Base-by-base conservation (phyloP, 2,329 filamentous ascomycete genomes). In the Alternaria sp. region DNA sequence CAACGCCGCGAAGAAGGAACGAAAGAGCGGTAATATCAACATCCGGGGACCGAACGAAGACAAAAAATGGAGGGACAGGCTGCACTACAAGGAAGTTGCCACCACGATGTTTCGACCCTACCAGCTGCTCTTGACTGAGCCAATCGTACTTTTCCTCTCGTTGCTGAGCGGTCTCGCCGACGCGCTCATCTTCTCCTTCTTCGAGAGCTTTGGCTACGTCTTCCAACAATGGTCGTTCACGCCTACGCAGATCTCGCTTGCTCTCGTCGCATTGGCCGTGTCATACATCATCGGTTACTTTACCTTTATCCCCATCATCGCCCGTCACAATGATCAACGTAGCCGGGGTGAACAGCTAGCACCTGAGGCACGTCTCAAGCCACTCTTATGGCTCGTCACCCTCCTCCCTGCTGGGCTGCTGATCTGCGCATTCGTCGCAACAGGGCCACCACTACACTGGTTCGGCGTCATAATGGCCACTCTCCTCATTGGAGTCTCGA, bases 181-280 rank as follows among this genome's bases (percentile, higher is more conserved):
- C 62, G 89, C 90, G 6, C 85, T 93, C 13, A 92, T 93, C 79
- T 93, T 93, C 82, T 91, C 90, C 81, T 91, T 91, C 75, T 88
- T 92, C 57, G 89, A 92, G 75, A 90, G 87, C 0, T 93, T 92
- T 69, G 80, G 81, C 1, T 83, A 90, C 4, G 89, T 93, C 6
- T 91, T 91, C 70, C 78, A 81, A 11, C 87, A 92, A 17, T 92
- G 89, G 88, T 72, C 79, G 23, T 93, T 92, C 68, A 81, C 79
- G 17, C 83, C 85, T 9, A 80, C 88, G 4, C 77, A 85, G 11
- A 80, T 88, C 3, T 89, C 89, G 0, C 80, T 91, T 25, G 78
- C 86, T 0, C 89, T 77, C 55, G 58, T 71, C 90, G 77, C 84
- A 89, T 51, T 86, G 13, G 59, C 54, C 7, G 47, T n/a, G 11